Conservation (phyloP, 495 filamentous ascomycete genomes). For the Tuber microsphaerosporum region DNA sequence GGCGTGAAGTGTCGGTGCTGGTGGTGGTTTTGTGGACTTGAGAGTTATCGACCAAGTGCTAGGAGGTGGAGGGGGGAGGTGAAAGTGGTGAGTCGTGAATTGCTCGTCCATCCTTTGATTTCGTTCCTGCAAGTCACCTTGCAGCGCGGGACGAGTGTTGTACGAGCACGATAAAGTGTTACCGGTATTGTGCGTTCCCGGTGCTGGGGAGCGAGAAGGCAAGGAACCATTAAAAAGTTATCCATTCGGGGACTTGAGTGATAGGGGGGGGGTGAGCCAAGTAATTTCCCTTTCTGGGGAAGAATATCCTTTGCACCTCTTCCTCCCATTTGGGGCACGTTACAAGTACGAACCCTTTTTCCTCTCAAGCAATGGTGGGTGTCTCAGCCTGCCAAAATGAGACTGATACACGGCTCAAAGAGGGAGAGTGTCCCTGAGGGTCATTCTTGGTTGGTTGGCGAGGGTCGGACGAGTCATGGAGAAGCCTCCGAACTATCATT, state of each 20-base stretch:
- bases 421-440: not conserved
- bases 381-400: not conserved
- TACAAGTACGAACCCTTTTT: not conserved
- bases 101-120: not conserved
- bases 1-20: not conserved
- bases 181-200: not conserved
- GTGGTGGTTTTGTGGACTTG: not conserved
- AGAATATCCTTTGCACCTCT: not conserved
- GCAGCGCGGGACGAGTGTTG: not conserved
- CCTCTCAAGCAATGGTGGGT: not conserved
- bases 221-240: not conserved
- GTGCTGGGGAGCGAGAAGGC: not conserved
- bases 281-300: not conserved
- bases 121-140: not conserved
- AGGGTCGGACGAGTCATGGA: not conserved
- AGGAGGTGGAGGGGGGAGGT: not conserved
- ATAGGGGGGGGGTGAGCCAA: too few relatives aligned
- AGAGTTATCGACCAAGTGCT: not conserved
- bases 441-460: not conserved
- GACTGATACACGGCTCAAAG: not conserved
- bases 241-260: not conserved
- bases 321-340: not conserved
- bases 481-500: not conserved
- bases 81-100: not conserved
- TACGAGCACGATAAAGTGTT: not conserved